Conservation (phyloP, 2,329 filamentous ascomycete genomes). For the Leptographium flavum region DNA sequence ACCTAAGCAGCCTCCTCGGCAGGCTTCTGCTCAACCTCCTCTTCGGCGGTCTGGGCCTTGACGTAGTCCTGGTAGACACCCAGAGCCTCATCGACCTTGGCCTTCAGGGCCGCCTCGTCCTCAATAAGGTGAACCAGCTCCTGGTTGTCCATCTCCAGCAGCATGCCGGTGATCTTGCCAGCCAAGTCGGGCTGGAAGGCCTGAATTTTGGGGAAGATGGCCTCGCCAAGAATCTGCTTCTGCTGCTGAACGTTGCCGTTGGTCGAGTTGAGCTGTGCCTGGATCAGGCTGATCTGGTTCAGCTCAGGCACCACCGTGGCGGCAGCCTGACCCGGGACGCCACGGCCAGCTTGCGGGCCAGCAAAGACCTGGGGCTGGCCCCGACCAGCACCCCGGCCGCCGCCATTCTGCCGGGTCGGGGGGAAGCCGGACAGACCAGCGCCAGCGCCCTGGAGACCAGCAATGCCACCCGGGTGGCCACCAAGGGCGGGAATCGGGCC, state of each 20-base stretch:
- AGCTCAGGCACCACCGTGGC: conserved; percentile 20
- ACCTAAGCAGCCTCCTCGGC: conserved; percentile 23
- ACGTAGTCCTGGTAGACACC: conserved; percentile 97
- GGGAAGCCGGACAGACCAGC: conserved; percentile 42
- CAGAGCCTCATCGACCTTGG: conserved; percentile 95
- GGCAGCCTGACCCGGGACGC: conserved; percentile 18
- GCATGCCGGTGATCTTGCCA: conserved; percentile 99
- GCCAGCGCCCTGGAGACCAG: conserved; percentile 28
- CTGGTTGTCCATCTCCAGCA: conserved; percentile 95
- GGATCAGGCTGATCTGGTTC: conserved; percentile 30
- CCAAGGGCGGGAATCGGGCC: conserved; percentile 52
- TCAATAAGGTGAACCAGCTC: conserved; percentile 92
- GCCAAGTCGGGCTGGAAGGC: conserved; percentile 87
- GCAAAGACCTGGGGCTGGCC: conserved; percentile 23
- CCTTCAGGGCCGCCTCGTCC: conserved; percentile 74
- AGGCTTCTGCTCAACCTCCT: conserved; percentile 24
- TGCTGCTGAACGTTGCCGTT: conserved; percentile 53
- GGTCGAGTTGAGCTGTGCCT: conserved; percentile 41
- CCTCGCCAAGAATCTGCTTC: conserved; percentile 97
- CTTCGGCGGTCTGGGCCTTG: conserved; percentile 53
- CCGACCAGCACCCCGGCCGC: conserved; percentile 24
- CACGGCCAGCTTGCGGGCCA: conserved; percentile 34
- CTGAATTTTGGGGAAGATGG: conserved; percentile 97
- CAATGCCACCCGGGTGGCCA: conserved; percentile 42
- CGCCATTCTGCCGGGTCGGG: conserved; percentile 33